Conservation (phyloP, 306 rosid genomes). For the Glycine soja region DNA sequence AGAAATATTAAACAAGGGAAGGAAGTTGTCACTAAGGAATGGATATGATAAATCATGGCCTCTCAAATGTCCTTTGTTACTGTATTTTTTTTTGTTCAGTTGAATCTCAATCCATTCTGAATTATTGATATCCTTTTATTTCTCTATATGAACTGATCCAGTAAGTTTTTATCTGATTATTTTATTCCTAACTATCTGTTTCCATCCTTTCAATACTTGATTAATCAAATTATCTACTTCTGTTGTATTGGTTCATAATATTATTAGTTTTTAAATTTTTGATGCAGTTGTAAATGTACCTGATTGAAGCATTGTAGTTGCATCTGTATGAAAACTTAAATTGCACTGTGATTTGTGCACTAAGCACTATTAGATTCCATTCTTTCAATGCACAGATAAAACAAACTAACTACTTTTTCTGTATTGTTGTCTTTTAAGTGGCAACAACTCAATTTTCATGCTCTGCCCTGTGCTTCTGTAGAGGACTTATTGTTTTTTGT, state of each 20-base stretch:
- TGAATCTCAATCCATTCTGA: background rate
- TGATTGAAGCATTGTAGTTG: background rate
- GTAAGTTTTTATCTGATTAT: background rate
- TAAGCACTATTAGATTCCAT: slow-evolving; percentile 6
- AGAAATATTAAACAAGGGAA: background rate
- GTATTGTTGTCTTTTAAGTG: background rate
- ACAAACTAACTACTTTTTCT: background rate
- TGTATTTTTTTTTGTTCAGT: background rate
- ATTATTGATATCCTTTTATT: background rate
- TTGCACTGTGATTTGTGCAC: background rate
- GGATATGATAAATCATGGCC: background rate
- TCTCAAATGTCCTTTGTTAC: background rate
- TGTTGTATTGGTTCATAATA: background rate
- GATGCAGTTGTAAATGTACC: background rate
- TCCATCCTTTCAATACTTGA: slow-evolving; percentile 11
- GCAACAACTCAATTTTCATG: background rate
- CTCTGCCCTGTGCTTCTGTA: slow-evolving; percentile 16
- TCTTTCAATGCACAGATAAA: background rate
- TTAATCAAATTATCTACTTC: background rate
- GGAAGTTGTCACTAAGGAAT: background rate
- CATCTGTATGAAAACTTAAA: background rate
- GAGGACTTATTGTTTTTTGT: background rate
- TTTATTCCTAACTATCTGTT: background rate
- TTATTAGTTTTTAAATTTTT: background rate
- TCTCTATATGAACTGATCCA: background rate